Conservation (phyloP, 1,139 yeast genomes). For the Diutina sp. region DNA sequence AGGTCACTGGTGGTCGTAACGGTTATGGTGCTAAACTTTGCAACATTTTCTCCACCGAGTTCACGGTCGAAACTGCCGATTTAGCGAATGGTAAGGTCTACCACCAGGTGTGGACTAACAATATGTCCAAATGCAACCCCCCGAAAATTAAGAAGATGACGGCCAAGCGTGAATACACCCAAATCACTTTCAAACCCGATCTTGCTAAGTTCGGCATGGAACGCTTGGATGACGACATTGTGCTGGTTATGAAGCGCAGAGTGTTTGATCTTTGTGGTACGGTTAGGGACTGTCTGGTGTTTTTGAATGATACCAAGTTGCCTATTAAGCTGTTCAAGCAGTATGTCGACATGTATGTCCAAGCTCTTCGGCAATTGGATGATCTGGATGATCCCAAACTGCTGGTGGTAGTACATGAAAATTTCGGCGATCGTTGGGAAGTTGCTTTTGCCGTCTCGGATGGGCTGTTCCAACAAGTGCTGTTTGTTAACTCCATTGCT, state of each 20-base stretch:
- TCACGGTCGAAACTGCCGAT: conserved; percentile 84
- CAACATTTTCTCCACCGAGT: conserved; percentile 88
- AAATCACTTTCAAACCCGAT: conserved; percentile 84
- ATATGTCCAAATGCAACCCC: conserved; percentile 69
- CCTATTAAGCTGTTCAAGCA: conserved; percentile 66
- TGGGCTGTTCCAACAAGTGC: conserved; percentile 82
- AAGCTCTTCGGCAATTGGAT: conserved; percentile 38
- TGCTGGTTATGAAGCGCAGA: conserved; percentile 82
- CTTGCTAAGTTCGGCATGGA: conserved; percentile 76
- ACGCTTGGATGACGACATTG: conserved; percentile 63
- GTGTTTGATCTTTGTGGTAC: conserved; percentile 95
- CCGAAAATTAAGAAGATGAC: conserved; percentile 58
- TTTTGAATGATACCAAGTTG: conserved; percentile 62
- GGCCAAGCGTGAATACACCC: conserved; percentile 67
- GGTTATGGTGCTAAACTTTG: conserved; percentile 93
- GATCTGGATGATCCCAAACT: conserved; percentile 19
- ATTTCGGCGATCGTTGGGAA: conserved; percentile 75
- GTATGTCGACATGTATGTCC: conserved; percentile 84
- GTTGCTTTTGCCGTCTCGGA: conserved; percentile 91
- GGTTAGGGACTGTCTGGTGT: conserved; percentile 72
- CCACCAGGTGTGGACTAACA: conserved; percentile 73
- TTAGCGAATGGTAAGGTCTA: conserved; percentile 48
- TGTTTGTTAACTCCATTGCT: conserved; percentile 95
- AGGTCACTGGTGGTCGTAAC: conserved; percentile 97
- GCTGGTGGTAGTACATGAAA: conserved; percentile 65